Evolutionary conservation across 2,329 filamentous ascomycete species (phyloP).

Genomic region (Ophiostoma tasmaniense): DNA sequence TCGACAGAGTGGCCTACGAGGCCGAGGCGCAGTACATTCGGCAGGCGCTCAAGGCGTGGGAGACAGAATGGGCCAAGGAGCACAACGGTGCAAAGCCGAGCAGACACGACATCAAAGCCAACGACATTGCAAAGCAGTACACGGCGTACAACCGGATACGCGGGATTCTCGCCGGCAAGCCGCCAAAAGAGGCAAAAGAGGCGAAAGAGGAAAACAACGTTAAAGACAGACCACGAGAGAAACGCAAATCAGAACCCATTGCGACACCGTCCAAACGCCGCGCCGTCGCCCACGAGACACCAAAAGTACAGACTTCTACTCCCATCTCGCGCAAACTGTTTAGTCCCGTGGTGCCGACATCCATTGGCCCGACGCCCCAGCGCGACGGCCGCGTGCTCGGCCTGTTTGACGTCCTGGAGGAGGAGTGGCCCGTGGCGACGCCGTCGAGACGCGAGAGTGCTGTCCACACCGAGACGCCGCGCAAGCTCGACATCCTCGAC

Average conservation of each 20-base stretch:
- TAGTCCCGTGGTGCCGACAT: slow-evolving; percentile 49
- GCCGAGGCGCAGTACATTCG: slow-evolving; percentile 47
- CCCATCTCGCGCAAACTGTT: slow-evolving; percentile 52
- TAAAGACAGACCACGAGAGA: background rate
- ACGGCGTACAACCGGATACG: slow-evolving; percentile 64
- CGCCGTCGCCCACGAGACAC: background rate
- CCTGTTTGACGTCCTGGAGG: slow-evolving; percentile 61
- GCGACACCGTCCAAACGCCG: slow-evolving; percentile 36
- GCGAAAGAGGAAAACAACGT: background rate
- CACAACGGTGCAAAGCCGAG: slow-evolving; percentile 61
- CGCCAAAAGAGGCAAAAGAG: slow-evolving; percentile 16
- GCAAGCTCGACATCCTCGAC: slow-evolving; percentile 27
- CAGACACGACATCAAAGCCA: slow-evolving; percentile 67
- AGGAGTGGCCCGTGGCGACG: slow-evolving; percentile 31
- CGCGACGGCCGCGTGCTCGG: slow-evolving; percentile 69
- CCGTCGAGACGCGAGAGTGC: slow-evolving; percentile 40
- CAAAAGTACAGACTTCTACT: slow-evolving; percentile 41
- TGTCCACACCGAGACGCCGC: slow-evolving; percentile 36
- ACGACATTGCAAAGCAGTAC: slow-evolving; percentile 66
- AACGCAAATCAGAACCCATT: slow-evolving; percentile 25
- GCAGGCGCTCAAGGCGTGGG: slow-evolving; percentile 65
- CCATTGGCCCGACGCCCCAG: slow-evolving; percentile 71
- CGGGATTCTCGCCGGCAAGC: slow-evolving; percentile 49
- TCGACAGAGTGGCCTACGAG: slow-evolving; percentile 39
- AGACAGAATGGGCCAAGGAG: slow-evolving; percentile 54